Conservation (phyloP, 2,329 filamentous ascomycete genomes). For the Talaromyces verruculosus region DNA sequence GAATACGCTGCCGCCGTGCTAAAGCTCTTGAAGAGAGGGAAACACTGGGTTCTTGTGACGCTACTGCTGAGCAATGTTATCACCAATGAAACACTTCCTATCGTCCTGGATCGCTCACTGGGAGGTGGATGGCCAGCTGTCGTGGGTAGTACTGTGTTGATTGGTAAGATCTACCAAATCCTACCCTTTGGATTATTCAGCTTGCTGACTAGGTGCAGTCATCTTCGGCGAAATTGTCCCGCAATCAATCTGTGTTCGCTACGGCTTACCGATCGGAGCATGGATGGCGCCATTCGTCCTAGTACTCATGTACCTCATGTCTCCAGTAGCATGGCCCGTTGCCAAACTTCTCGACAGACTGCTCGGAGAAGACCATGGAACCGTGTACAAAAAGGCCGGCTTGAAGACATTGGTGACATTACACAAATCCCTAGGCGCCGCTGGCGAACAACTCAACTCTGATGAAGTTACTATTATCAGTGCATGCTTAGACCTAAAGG, state of each 20-base stretch:
- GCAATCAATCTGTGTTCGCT: slow-evolving; percentile 94
- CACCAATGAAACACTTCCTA: slow-evolving; percentile 93
- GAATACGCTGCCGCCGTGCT: slow-evolving; percentile 82
- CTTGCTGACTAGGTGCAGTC: slow-evolving; percentile 57
- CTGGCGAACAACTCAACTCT: slow-evolving; percentile 83
- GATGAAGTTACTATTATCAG: slow-evolving; percentile 99
- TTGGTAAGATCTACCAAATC: slow-evolving; percentile 50
- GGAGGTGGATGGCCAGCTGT: slow-evolving; percentile 94
- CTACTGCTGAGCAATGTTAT: slow-evolving; percentile 94
- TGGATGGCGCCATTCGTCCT: slow-evolving; percentile 89
- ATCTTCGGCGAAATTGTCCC: slow-evolving; percentile 97
- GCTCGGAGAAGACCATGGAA: slow-evolving; percentile 91
- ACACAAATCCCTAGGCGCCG: slow-evolving; percentile 85
- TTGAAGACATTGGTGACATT: slow-evolving; percentile 94
- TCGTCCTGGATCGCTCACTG: slow-evolving; percentile 88
- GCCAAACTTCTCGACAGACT: slow-evolving; percentile 93
- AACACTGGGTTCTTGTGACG: slow-evolving; percentile 97
- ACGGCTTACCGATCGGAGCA: slow-evolving; percentile 90
- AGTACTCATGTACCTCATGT: slow-evolving; percentile 85
- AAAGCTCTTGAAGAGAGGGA: slow-evolving; percentile 77
- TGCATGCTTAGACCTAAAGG: slow-evolving; percentile 91
- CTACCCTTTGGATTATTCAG: background rate
- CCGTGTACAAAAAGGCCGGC: slow-evolving; percentile 96
- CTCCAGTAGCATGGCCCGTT: slow-evolving; percentile 88
- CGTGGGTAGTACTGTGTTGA: slow-evolving; percentile 86